Evolutionary conservation across 805 yeast genomes (phyloP), one percentile per base, ranked within the genome.

Genomic region (Cephaloascus fragrans): DNA sequence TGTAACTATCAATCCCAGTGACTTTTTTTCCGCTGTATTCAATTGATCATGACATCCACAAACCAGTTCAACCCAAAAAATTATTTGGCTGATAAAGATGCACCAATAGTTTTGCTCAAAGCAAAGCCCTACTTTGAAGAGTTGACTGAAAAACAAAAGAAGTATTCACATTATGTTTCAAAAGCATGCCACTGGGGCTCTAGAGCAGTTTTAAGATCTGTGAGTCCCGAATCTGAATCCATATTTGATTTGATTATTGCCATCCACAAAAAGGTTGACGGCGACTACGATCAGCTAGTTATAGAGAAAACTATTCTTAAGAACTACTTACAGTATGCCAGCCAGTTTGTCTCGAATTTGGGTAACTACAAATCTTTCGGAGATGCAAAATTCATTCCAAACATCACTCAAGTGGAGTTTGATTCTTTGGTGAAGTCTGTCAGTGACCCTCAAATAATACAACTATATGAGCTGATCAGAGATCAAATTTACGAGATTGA

Each of bases 341-440:
- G 87, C 32, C 90, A 83, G 62, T 78, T 83, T 51, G 63, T 83
- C 44, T 66, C 80, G 31, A 83, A 83, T 57, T 65, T 80, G 56
- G 93, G 93, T 47, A 83, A 83, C 52, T 83, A 74, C 62, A 87
- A 82, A 61, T 81, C 93, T 1, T 87, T 87, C 56, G 96, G 96
- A 47, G 96, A 87, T 61, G 75, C 76, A 48, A 87, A 87, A 59
- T 87, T 87, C 52, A 69, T 87, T 45, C 96, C 96, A 32, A 62
- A 75, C 37, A 50, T 85, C 32, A 41, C 69, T 0, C 51, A 47
- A 26, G 71, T 57, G 0, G 67, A 68, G 4, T 78, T 86, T 47
- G 71, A 62, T 41, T 46, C 59, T 18, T 61, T 83, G 23, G 67
- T 73, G n/a, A 56, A 56, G 26, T 44, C 65, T 2, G 55, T 73